Evolutionary conservation across 306 rosid species (phyloP).

Genomic region (Sesbania bispinosa): DNA sequence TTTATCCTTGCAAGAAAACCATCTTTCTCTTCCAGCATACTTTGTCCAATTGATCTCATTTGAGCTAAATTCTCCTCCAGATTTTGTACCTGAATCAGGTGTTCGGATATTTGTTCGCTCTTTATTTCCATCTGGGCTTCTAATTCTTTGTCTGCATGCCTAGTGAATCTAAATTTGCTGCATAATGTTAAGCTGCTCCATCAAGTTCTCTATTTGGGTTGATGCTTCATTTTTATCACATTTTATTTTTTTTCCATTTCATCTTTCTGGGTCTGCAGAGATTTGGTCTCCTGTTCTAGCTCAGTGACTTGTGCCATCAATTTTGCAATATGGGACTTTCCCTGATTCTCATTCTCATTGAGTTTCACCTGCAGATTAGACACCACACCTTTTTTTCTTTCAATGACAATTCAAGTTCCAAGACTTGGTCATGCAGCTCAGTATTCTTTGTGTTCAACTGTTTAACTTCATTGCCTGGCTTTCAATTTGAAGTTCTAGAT

Average conservation of each 20-base stretch:
- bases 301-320: slow-evolving; percentile 28
- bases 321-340: slow-evolving; percentile 20
- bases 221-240: slow-evolving; percentile 18
- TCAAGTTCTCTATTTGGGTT: slow-evolving; percentile 24
- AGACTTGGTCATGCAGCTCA: slow-evolving; percentile 21
- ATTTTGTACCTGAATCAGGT: slow-evolving; percentile 21
- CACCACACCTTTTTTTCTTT: slow-evolving; percentile 27
- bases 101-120: slow-evolving; percentile 21
- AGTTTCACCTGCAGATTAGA: slow-evolving; percentile 28
- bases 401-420: slow-evolving; percentile 41
- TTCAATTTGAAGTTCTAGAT: slow-evolving; percentile 39
- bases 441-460: slow-evolving; percentile 28
- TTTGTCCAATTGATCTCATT: slow-evolving; percentile 20
- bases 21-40: slow-evolving; percentile 38
- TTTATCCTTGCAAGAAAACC: slow-evolving; percentile 24
- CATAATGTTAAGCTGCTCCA: slow-evolving; percentile 32
- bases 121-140: slow-evolving; percentile 38
- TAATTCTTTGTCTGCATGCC: slow-evolving; percentile 26
- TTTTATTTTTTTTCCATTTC: slow-evolving; percentile 40
- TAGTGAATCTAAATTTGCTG: slow-evolving; percentile 34
- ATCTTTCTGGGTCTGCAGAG: slow-evolving; percentile 26
- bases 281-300: slow-evolving; percentile 24
- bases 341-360: slow-evolving; percentile 22
- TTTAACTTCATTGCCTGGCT: slow-evolving; percentile 36
- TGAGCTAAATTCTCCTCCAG: slow-evolving; percentile 39